A percentile compares a stretch with the other conserved stretches of the same genome.
Evolutionary conservation across 2,329 filamentous ascomycete genomes (phyloP).

Genomic region (Tolypocladium ophioglossoides): DNA sequence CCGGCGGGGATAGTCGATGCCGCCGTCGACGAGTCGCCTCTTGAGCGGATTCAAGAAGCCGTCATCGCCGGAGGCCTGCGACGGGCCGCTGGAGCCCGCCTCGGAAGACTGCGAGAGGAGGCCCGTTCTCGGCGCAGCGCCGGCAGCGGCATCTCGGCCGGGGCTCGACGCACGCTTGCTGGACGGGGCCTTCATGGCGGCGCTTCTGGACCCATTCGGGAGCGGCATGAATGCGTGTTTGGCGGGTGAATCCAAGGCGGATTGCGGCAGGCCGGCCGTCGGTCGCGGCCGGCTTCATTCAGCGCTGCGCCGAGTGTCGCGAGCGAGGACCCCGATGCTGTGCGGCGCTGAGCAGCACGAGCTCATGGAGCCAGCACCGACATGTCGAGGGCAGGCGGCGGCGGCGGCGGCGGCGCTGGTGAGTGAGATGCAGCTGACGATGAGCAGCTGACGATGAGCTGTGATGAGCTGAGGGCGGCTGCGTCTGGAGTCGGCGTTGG

Average conservation of each 20-base stretch:
- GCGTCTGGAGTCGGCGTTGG: not conserved
- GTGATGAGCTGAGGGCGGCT: no score
- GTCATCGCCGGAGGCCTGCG: constrained; percentile 39
- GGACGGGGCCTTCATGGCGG: constrained; percentile 1
- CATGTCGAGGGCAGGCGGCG: not conserved
- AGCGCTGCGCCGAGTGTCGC: not conserved
- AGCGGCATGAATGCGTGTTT: not conserved
- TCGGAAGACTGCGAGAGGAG: constrained; percentile 46
- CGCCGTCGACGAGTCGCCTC: constrained; percentile 50
- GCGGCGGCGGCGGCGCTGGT: not conserved
- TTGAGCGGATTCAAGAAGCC: constrained; percentile 47
- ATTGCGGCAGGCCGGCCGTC: no score
- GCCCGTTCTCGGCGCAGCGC: constrained; percentile 40
- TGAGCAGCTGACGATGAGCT: not conserved
- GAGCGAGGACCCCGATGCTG: not conserved
- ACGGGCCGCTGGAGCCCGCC: constrained; percentile 31
- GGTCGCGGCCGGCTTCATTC: not conserved
- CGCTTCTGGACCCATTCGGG: not conserved
- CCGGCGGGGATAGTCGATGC: constrained; percentile 52
- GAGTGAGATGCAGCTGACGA: not conserved
- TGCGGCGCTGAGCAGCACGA: not conserved
- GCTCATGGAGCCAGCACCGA: not conserved
- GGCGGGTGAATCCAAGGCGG: no score
- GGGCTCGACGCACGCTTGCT: constrained; percentile 32
- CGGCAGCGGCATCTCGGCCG: constrained; percentile 43